Evolutionary conservation across 257 asterid species (phyloP), one percentile per base, ranked within the genome.

Genomic region (Solanum rostratum): DNA sequence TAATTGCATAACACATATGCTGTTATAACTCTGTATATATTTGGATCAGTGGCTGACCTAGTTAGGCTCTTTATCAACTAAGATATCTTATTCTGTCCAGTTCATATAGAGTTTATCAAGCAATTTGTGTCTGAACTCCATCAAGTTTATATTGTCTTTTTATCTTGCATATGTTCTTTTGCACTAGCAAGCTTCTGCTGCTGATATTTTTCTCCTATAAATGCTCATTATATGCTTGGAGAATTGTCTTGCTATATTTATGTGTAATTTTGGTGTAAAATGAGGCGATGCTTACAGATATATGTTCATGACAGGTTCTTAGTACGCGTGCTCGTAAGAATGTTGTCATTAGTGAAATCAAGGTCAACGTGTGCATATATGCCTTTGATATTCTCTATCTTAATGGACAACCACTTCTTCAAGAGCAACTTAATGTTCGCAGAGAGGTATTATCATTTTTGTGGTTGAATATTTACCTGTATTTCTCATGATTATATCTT

Each of bases 311-410:
- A 84, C 97, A 97, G 99, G 85, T 90, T 83, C 97, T 97, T 80
- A 94, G 95, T 85, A 94, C 96, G 1, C 97, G 99, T 84, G 95
- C 98, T 86, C 93, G 97, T 82, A 97, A 97, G 86, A 95, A 97
- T 91, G 99, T 95, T 83, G 90, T 84, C 79, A 80, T 90, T 88
- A 88, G 87, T 82, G 99, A 94, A 39, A 95, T 95, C 85, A 94
- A 94, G 91, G 97, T 97, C 87, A 85, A 89, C 4, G 99, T 97
- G 79, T 95, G 97, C 92, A 93, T 95, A 87, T 97, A n/a, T 90
- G 97, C 99, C 54, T 97, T 97, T 84, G 99, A 97, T 85, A 91
- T 95, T 74, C 92, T 97, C 88, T 93, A 93, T 88, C 89, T 97
- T 15, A 90, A 97, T 84, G 98, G 99, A 66, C 93, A 92, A 87